These are phyloP conservation scores for Nicotiana benthamiana DNA, from an alignment of 257 asterid genomes.

Conservation along the genomic window DNA sequence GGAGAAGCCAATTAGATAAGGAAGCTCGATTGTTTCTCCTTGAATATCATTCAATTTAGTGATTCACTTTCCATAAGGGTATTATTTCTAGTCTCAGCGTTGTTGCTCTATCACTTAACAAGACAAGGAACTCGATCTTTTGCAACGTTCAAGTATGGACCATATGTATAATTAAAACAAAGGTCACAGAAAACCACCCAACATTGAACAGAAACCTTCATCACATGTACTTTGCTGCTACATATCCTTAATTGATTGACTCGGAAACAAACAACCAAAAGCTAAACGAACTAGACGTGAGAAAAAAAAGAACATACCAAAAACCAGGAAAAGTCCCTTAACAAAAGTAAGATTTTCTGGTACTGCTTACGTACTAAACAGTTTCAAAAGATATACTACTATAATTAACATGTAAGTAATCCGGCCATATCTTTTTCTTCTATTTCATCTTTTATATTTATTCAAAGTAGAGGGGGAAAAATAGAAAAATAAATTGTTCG, in stretches of 20 bases:
- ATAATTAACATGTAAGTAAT: neutral
- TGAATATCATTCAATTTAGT: neutral
- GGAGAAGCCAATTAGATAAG: neutral
- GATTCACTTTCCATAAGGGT: neutral
- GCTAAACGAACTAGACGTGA: conserved; percentile 2
- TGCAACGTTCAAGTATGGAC: neutral
- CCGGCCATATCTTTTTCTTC: neutral
- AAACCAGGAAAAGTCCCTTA: neutral
- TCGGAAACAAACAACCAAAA: neutral
- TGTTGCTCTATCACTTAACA: neutral
- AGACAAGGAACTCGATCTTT: neutral
- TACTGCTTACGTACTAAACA: neutral
- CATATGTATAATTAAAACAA: neutral
- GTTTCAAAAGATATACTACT: neutral
- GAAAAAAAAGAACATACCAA: neutral
- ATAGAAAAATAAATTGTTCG: neutral
- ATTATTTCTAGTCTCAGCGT: neutral
- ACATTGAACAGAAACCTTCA: neutral
- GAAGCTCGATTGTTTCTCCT: neutral
- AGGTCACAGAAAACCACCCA: neutral
- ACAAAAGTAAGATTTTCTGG: conserved; percentile 1
- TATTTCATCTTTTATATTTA: neutral
- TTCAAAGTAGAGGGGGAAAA: neutral
- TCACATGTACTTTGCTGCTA: neutral
- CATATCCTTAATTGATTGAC: neutral